phyloP scores from a whole-genome alignment of 1,139 yeast species.

The Magnusiomyces suaveolens region DNA sequence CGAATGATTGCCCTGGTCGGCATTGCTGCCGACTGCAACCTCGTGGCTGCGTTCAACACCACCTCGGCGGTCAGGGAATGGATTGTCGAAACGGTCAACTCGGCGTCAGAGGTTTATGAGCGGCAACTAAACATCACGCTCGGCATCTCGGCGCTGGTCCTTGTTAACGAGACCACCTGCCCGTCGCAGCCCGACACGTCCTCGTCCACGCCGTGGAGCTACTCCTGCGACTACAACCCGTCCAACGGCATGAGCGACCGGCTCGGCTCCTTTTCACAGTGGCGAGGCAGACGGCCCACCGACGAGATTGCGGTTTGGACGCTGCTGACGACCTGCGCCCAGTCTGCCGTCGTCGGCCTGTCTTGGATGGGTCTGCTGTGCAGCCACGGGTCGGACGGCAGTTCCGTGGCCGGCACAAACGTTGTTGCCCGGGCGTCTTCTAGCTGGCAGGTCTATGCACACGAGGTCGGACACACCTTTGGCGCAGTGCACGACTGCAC shows the following conservation, averaged over 20 bases:
- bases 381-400: slow-evolving; percentile 16
- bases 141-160: slow-evolving; percentile 23
- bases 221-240: slow-evolving; percentile 22
- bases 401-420: slow-evolving; percentile 29
- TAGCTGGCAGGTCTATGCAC: slow-evolving; percentile 36
- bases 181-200: slow-evolving; percentile 24
- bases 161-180: slow-evolving; percentile 19
- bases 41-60: slow-evolving; percentile 24
- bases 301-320: slow-evolving; percentile 35
- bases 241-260: slow-evolving; percentile 25
- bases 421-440: slow-evolving; percentile 30
- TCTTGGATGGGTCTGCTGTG: slow-evolving; percentile 36
- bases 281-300: slow-evolving; percentile 28
- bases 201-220: slow-evolving; percentile 27
- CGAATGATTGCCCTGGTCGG: slow-evolving; percentile 32
- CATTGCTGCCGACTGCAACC: slow-evolving; percentile 34
- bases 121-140: slow-evolving; percentile 32
- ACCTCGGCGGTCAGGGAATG: slow-evolving; percentile 28
- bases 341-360: slow-evolving; percentile 33
- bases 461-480: slow-evolving; percentile 36
- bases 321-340: slow-evolving; percentile 30
- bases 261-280: slow-evolving; percentile 26
- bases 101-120: slow-evolving; percentile 33
- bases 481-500: slow-evolving; percentile 39
- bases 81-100: slow-evolving; percentile 29